Percentiles rank a stretch among this genome's conserved stretches.
Conservation (phyloP, 2,329 filamentous ascomycete genomes). For the Ceratocystis huliohia region DNA sequence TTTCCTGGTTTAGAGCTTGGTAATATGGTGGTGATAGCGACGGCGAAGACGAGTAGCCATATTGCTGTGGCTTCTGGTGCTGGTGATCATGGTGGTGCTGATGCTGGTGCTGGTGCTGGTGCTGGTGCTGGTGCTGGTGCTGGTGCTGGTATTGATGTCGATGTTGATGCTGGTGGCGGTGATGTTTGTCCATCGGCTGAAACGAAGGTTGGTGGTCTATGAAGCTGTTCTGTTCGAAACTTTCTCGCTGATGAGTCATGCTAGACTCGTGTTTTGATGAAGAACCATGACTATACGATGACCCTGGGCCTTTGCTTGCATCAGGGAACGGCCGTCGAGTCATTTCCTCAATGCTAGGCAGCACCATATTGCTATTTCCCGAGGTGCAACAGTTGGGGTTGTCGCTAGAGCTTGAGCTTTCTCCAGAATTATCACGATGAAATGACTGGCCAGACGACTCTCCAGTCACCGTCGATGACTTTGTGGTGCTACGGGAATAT, state of each 20-base stretch:
- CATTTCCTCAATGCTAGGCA: constrained; percentile 7
- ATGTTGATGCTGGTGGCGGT: neutral
- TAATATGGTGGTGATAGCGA: neutral
- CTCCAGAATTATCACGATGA: neutral
- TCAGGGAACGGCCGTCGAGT: neutral
- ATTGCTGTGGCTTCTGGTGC: neutral
- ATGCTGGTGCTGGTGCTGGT: constrained; percentile 14
- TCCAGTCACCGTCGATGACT: neutral
- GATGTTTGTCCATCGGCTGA: neutral
- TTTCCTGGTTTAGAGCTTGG: neutral
- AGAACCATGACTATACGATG: neutral
- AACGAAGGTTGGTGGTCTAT: neutral
- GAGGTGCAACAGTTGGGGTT: neutral
- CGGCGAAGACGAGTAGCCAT: neutral
- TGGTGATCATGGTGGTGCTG: constrained; percentile 8
- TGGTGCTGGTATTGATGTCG: no score
- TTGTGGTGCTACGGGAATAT: neutral
- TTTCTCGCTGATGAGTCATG: neutral
- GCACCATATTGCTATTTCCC: neutral
- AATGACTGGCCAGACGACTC: neutral
- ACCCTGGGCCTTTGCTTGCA: neutral
- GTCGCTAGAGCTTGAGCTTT: neutral
- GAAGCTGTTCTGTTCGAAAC: neutral
- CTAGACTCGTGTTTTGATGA: neutral
- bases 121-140: no score